Percentiles rank a stretch among this genome's conserved stretches.
These are phyloP conservation scores for Diutina rugosa DNA, from an alignment of 1,139 yeast species.

Conservation along the genomic window DNA sequence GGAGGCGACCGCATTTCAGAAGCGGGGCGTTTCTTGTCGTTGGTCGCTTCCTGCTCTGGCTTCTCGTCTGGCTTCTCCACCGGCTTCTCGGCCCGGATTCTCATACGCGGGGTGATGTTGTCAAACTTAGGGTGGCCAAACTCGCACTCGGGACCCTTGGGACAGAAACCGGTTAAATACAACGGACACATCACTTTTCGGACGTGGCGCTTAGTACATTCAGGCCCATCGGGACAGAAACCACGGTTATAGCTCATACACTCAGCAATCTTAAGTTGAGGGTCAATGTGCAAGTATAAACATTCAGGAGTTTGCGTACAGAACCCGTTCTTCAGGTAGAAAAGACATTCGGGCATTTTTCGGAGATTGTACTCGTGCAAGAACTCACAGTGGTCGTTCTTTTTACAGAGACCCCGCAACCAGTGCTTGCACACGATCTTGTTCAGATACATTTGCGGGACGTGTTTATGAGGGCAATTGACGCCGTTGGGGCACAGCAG, in stretches of 20 bases:
- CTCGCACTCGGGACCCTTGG: constrained; percentile 54
- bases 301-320: constrained; percentile 96
- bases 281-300: constrained; percentile 83
- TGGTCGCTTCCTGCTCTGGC: neutral
- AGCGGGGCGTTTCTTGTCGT: neutral
- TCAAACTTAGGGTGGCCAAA: constrained; percentile 47
- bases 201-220: constrained; percentile 73
- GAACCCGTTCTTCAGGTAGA: constrained; percentile 76
- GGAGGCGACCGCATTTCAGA: neutral
- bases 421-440: constrained; percentile 94
- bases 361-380: constrained; percentile 88
- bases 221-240: constrained; percentile 88
- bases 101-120: neutral
- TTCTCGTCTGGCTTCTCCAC: neutral
- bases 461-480: constrained; percentile 82
- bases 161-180: constrained; percentile 88
- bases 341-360: constrained; percentile 95
- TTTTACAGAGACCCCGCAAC: constrained; percentile 94
- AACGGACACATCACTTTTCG: constrained; percentile 70
- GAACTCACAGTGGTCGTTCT: constrained; percentile 93
- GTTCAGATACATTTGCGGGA: constrained; percentile 66
- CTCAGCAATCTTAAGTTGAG: constrained; percentile 74
- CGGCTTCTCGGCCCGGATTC: neutral
- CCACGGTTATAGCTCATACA: constrained; percentile 80
- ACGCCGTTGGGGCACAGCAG: constrained; percentile 78